These are phyloP conservation scores for Tieghemiomyces parasiticus DNA, from an alignment of 192 early-diverging fungal species.

Conservation along the genomic window DNA sequence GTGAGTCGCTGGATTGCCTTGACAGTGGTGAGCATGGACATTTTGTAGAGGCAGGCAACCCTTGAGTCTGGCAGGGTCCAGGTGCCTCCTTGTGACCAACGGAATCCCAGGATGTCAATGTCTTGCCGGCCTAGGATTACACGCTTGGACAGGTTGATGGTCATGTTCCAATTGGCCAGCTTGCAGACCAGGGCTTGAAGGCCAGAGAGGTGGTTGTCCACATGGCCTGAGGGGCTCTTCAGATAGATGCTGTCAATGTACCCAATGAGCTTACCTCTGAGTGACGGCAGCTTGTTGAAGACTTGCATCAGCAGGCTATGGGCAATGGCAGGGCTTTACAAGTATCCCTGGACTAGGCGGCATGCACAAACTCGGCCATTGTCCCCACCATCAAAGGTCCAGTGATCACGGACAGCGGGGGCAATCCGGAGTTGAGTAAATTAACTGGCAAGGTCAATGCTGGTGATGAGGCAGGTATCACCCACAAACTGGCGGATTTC, in stretches of 20 bases:
- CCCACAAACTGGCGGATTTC: not conserved
- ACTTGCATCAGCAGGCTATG: slow-evolving; percentile 9
- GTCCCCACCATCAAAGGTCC: not conserved
- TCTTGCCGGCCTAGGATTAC: slow-evolving; percentile 11
- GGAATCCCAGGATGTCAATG: slow-evolving; percentile 2
- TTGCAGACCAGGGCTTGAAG: not conserved
- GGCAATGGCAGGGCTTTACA: slow-evolving; percentile 15
- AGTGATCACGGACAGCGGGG: slow-evolving; percentile 8
- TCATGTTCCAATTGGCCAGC: slow-evolving; percentile 9
- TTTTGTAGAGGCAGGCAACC: slow-evolving; percentile 7
- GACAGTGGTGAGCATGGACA: slow-evolving; percentile 13
- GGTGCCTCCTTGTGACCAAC: slow-evolving; percentile 1
- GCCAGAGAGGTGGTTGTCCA: slow-evolving; percentile 9
- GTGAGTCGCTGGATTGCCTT: slow-evolving; percentile 7
- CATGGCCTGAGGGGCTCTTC: slow-evolving; percentile 3
- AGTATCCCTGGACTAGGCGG: no score
- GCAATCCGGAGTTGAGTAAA: slow-evolving; percentile 7
- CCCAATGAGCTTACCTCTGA: slow-evolving; percentile 12
- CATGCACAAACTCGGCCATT: slow-evolving; percentile 9
- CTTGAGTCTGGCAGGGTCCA: slow-evolving; percentile 12
- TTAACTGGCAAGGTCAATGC: slow-evolving; percentile 11
- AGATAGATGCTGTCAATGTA: slow-evolving; percentile 25
- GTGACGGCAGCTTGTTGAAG: not conserved
- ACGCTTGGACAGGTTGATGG: slow-evolving; percentile 12
- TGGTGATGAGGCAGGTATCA: slow-evolving; percentile 9